Base-by-base conservation (phyloP, 2,329 filamentous ascomycete genomes). In the Hymenotorrendiella dingleyae region DNA sequence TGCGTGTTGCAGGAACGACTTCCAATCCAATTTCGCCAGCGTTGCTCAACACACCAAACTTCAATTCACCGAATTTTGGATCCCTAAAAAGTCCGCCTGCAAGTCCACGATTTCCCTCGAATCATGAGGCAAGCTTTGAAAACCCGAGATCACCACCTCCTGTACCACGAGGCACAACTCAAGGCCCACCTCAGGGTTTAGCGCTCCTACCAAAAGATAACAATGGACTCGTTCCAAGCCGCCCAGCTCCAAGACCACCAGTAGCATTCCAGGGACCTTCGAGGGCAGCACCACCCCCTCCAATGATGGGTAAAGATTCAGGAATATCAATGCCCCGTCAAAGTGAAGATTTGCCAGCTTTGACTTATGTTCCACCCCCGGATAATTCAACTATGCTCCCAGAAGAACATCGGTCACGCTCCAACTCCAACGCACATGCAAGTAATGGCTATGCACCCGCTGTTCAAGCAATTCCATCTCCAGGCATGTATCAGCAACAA, bases 121-220 rank as follows among this genome's bases (percentile, higher is more conserved):
- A 91, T 67, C 80, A 87, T 68, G 83, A 89, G 74, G 86, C 87
- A 62, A 97, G 88, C 70, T 98, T 97, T 66, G 93, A 97, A 68
- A 97, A 98, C 61, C 93, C 93, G 36, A 80, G 93, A 60, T 86
- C 91, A 14, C 86, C 93, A 28, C 93, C 93, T 50, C 93, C 91
- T 9, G 86, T 96, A 47, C 90, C 91, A 62, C 45, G 67, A 64
- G 46, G 64, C 64, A 38, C 30, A 17, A 17, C 34, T 24, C 33
- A 19, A 17, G 44, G 35, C 23, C 29, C 40, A 16, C 22, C 65
- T 61, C 46, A 54, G 55, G 44, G 46, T 21, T 28, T 62, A 32
- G 56, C 56, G 28, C 49, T 54, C 28, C 40, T 64, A 33, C 62
- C 68, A 23, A 67, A 69, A 30, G 61, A 65, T 43, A 76, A 76